phyloP scores from a whole-genome alignment of 495 filamentous ascomycete genomes.

The Neurospora sp. region DNA sequence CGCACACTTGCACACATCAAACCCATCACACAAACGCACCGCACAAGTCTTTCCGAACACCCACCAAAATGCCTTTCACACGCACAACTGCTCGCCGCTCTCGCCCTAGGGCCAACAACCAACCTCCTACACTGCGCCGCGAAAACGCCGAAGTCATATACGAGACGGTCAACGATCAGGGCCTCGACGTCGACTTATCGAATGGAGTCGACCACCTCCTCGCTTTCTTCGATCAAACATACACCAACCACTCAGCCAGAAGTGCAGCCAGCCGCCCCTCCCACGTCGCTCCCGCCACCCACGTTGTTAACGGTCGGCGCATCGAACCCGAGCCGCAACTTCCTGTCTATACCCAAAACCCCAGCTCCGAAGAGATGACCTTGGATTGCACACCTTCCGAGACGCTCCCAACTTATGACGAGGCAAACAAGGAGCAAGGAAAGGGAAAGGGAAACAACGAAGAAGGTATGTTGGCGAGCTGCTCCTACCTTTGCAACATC shows the following conservation, averaged over 20 bases:
- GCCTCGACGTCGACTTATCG: not conserved
- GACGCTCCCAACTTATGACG: not conserved
- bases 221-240: not conserved
- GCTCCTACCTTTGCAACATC: accelerated
- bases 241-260: not conserved
- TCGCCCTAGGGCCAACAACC: not conserved
- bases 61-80: not conserved
- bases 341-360: not conserved
- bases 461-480: not conserved
- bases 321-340: not conserved
- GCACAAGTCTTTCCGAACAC: not conserved
- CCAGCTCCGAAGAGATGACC: not conserved
- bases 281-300: not conserved
- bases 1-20: not conserved
- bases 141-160: not conserved
- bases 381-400: not conserved
- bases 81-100: not conserved
- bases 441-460: no score
- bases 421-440: no score
- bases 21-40: not conserved
- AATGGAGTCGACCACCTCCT: not conserved
- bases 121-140: not conserved
- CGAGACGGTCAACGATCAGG: not conserved
- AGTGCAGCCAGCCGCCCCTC: not conserved
- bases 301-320: not conserved